A percentile compares a stretch with the other conserved stretches of the same genome.
These are phyloP conservation scores for Phytophthora colocasiae DNA, from an alignment of 352 stramenopile species.

Conservation along the genomic window DNA sequence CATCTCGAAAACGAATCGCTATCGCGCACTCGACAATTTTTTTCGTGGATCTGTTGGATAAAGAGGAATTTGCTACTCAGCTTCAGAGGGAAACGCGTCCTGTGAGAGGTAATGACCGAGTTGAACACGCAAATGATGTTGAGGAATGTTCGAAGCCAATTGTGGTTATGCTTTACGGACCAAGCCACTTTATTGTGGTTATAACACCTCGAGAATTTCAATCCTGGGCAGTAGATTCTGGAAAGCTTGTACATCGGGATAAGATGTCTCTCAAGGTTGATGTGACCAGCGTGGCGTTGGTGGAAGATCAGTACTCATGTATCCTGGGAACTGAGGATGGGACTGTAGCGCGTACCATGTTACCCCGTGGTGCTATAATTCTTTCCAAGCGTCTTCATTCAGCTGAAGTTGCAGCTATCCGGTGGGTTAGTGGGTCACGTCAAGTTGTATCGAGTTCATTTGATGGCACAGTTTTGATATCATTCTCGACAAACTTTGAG, in stretches of 20 bases:
- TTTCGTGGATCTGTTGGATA: constrained; percentile 52
- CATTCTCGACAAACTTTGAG: constrained; percentile 42
- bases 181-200: constrained; percentile 40
- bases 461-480: constrained; percentile 48
- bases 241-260: constrained; percentile 26
- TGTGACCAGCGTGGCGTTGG: constrained; percentile 39
- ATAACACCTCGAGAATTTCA: constrained; percentile 41
- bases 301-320: constrained; percentile 53
- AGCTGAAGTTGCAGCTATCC: constrained; percentile 29
- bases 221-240: constrained; percentile 37
- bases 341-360: constrained; percentile 43
- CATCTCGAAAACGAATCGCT: constrained; percentile 45
- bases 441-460: constrained; percentile 39
- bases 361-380: constrained; percentile 45
- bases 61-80: constrained; percentile 1
- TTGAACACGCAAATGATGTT: constrained; percentile 3
- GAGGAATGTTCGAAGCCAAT: constrained; percentile 48
- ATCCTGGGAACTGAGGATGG: constrained; percentile 52
- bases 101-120: not conserved
- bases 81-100: not conserved
- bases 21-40: constrained; percentile 62
- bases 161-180: constrained; percentile 36
- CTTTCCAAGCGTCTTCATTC: constrained; percentile 36
- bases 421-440: constrained; percentile 22
- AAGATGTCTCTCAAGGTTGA: constrained; percentile 32